Conservation (phyloP, 2,329 filamentous ascomycete species). For the Didymella pinodella region DNA sequence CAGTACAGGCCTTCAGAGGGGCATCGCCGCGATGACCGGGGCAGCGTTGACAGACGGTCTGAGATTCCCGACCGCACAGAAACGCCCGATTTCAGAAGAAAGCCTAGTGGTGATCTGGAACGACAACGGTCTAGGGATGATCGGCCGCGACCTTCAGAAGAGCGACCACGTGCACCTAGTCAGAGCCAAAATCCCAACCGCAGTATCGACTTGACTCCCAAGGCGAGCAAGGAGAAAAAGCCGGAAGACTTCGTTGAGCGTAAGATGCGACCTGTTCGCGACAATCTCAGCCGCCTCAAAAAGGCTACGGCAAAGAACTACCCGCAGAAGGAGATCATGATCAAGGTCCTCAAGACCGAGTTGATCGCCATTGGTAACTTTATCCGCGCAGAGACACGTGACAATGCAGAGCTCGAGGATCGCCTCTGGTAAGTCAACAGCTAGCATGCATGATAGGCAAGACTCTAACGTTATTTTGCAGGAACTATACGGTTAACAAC, state of each 20-base stretch:
- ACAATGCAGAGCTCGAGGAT: constrained; percentile 57
- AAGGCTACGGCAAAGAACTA: constrained; percentile 69
- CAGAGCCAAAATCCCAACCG: constrained; percentile 57
- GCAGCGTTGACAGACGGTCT: constrained; percentile 50
- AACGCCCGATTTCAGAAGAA: constrained; percentile 56
- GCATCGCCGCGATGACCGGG: constrained; percentile 43
- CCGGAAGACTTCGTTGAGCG: constrained; percentile 60
- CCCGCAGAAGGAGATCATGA: constrained; percentile 68
- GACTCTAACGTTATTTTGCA: constrained; percentile 34
- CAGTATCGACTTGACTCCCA: constrained; percentile 39
- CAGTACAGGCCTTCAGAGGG: constrained; percentile 43
- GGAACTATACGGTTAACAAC: constrained; percentile 48
- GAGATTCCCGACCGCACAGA: constrained; percentile 47
- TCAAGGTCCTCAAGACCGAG: constrained; percentile 68
- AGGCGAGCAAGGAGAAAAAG: constrained; percentile 38
- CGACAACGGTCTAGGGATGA: constrained; percentile 43
- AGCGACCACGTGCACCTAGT: constrained; percentile 44
- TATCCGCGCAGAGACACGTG: constrained; percentile 59
- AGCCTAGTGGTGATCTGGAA: constrained; percentile 55
- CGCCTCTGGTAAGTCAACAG: constrained; percentile 59
- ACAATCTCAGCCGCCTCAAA: constrained; percentile 67
- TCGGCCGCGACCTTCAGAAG: constrained; percentile 61
- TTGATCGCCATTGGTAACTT: constrained; percentile 70
- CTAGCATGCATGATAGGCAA: neutral
- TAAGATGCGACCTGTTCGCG: constrained; percentile 65